Base-by-base conservation (phyloP, 345 rosid species). In the Eucalyptus polybractea region DNA sequence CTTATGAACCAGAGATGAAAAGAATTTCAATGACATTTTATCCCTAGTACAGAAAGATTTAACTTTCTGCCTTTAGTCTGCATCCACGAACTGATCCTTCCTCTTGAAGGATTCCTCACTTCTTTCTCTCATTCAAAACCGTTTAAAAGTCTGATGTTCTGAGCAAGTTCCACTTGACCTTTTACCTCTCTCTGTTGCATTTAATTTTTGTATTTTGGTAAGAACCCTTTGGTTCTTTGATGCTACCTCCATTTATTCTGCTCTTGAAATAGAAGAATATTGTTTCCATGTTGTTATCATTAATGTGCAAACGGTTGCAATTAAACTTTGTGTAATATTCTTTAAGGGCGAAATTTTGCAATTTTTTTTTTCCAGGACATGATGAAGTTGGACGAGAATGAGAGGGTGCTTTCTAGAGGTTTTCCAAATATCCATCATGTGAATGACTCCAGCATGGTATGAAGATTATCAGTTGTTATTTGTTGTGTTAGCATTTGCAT, bases 381-480 rank as follows among this genome's bases (percentile, higher is more conserved):
- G 91, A 97, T 97, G 98, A 93, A 91, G 87, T 93, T 97, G 92
- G 98, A 97, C 88, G 94, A 96, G 93, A 94, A 91, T 45, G 94
- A 95, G 90, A 92, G 94, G 91, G 94, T 95, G 90, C 95, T 95
- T 89, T 94, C 96, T 86, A 96, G 98, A 94, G 89, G 97, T 86
- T 92, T 90, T 58, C 97, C 98, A 37, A 94, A 92, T 90, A 89
- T 95, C 91, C 98, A 97, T 92, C 99, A 94, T 88, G 96, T 95
- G 80, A 93, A 95, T 88, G 98, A 97, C 85, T 88, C 94, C 67
- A 91, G 91, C 89, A 95, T 95, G 99, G 99, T 97, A 97, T 56
- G 80, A 6, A 33, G 37, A 42, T 16, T 62, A 29, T 50, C n/a
- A 88, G 81, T 42, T 88, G 86, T 88, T 19, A 87, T 53, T 69